phyloP scores from a whole-genome alignment of 345 rosid genomes.

The Populus alba region DNA sequence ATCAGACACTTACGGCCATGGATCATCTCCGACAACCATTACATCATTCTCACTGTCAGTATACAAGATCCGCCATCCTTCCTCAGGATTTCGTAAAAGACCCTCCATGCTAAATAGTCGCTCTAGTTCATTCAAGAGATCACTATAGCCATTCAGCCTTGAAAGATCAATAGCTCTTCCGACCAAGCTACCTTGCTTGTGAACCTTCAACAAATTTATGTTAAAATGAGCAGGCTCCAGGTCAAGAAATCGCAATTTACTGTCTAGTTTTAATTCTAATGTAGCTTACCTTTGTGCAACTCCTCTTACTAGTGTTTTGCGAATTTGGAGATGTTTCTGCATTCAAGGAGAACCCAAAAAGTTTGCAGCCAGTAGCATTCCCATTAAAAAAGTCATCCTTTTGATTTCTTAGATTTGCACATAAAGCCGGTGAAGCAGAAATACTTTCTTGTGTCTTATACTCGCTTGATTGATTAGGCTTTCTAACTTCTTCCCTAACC shows the following conservation, averaged over 20 bases:
- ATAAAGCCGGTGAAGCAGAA: conserved; percentile 36
- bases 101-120: conserved; percentile 83
- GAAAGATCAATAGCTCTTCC: conserved; percentile 92
- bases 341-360: conserved; percentile 76
- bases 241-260: neutral
- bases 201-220: conserved; percentile 53
- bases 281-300: conserved; percentile 77
- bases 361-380: conserved; percentile 60
- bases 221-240: conserved; percentile 13
- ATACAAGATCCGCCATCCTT: conserved; percentile 85
- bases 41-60: conserved; percentile 88
- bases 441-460: conserved; percentile 36
- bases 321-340: conserved; percentile 49
- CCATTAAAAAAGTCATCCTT: conserved; percentile 36
- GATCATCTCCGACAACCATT: conserved; percentile 93
- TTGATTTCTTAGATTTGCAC: conserved; percentile 36
- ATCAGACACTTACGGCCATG: conserved; percentile 78
- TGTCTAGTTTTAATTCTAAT: conserved; percentile 6
- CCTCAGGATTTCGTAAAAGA: conserved; percentile 59
- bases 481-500: conserved; percentile 38
- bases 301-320: conserved; percentile 75
- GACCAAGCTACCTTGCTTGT: conserved; percentile 91
- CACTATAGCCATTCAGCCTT: conserved; percentile 61
- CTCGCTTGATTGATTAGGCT: conserved; percentile 35
- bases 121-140: conserved; percentile 72